These are phyloP conservation scores for Podospora bellae-mahoneyi DNA, from an alignment of 495 filamentous ascomycete genomes.

Conservation along the genomic window DNA sequence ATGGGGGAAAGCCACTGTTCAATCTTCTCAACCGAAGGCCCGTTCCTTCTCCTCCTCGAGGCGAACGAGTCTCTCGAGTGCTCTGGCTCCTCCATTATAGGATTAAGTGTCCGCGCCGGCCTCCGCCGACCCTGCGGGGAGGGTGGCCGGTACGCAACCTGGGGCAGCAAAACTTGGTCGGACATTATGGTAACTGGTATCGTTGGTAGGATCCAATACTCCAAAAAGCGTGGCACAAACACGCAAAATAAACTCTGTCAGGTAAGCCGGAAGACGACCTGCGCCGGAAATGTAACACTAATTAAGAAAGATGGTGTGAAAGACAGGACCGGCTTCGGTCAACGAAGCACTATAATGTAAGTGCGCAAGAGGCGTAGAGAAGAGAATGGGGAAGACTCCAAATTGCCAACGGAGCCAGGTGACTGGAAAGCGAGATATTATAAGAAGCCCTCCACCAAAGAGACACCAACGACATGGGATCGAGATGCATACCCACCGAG, in stretches of 20 bases:
- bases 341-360: constrained; percentile 45
- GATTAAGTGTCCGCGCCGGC: constrained; percentile 68
- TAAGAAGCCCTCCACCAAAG: constrained; percentile 15
- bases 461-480: constrained; percentile 3
- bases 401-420: constrained; percentile 22
- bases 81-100: constrained; percentile 72
- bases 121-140: constrained; percentile 66
- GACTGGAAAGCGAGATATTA: constrained; percentile 30
- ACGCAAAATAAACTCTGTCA: constrained; percentile 24
- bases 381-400: constrained; percentile 30
- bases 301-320: constrained; percentile 31
- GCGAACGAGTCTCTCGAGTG: constrained; percentile 23
- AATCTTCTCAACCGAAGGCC: constrained; percentile 49
- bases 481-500: constrained; percentile 23
- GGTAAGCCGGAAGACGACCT: constrained; percentile 39
- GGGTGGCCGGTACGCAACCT: constrained; percentile 59
- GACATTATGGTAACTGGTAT: constrained; percentile 48
- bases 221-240: constrained; percentile 24
- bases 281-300: constrained; percentile 39
- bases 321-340: constrained; percentile 48
- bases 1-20: constrained; percentile 55
- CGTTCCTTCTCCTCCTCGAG: constrained; percentile 35
- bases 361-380: constrained; percentile 35
- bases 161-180: constrained; percentile 54
- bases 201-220: constrained; percentile 24